Evolutionary conservation across 805 yeast genomes (phyloP), one percentile per base, ranked within the genome.

Genomic region (Yamadazyma insecticola): DNA sequence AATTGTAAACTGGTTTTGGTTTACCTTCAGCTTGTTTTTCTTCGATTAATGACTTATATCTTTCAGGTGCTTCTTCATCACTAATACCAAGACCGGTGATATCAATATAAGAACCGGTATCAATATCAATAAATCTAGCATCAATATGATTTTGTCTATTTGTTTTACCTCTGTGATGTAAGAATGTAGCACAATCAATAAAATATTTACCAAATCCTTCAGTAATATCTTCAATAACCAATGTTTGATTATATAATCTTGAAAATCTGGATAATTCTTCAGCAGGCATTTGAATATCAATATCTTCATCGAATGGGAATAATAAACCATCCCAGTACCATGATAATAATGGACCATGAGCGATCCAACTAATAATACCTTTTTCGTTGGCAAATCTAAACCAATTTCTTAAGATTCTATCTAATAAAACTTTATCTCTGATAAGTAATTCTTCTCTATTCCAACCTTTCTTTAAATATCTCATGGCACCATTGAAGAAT

Each of bases 401-500:
- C 60, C 60, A 54, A 29, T 47, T 49, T 26, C 56, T 35, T 13
- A 53, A 36, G 8, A 53, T 30, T 13, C 55, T 37, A 21, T 51
- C 54, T 22, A 49, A 43, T 18, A 50, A 36, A 10, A 50, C 44
- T 18, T 40, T 43, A 15, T 50, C 45, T 23, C 54, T 31, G 7
- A 42, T 36, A 28, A 36, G 33, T 28, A 45, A 36, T 32, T 55
- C 63, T 13, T 44, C 52, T 24, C 40, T 37, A 13, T 48, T 47
- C 61, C 61, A 55, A 8, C 57, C 62, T 0, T 31, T 32, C 22
- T 48, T 51, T 23, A 72, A 43, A 33, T 63, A 63, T 37, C 71
- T 75, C 42, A 77, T 57, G 3, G 72, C 64, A 11, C 79, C 81
- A 41, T 68, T 69, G 57, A 74, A 78, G 40, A 78, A 78, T 32